Base-by-base conservation (phyloP, 2,329 filamentous ascomycete genomes). In the Berkeleyomyces basicola region DNA sequence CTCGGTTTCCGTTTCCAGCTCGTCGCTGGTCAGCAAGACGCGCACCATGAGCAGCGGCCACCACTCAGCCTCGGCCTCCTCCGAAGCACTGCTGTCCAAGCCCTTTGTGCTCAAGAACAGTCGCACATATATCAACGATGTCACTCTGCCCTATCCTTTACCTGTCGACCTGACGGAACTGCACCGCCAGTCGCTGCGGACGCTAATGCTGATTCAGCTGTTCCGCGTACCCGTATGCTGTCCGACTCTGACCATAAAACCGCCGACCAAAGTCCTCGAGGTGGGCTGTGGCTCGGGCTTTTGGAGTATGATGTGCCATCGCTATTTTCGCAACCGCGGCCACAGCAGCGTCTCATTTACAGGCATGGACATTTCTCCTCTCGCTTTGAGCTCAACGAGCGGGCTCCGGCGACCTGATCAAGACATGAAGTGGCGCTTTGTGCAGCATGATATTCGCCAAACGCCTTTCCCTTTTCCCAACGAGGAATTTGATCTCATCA, bases 241-340 rank as follows among this genome's bases (percentile, higher is more conserved):
- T 7, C 85, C 86, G 0, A 77, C 78, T 39, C 79, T 89, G 61
- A 75, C 79, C 51, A 79, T 82, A 66, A 82, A 82, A 57, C 84
- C 88, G 23, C 91, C 91, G 0, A 80, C 79, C 68, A 85, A 84
- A 67, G 86, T 97, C 37, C 78, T 97, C 33, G 92, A 97, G 70
- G 74, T 96, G 42, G 90, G 85, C 39, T 97, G 92, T 72, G 91
- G 91, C 16, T 87, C 87, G 23, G 92, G 84, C 33, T 88, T 95
- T 70, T 96, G 91, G 91, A 91, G 88, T 68, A 86, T 88, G 73
- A 84, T 90, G 77, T 95, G 89, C 71, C 87, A 95, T 72, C 83
- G 88, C 43, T 87, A 88, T 73, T 89, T 91, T 70, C 78, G 81
- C 63, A 79, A 82, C 58, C 78, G 81, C 62, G 89, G 89, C 11